Conservation (phyloP, 2,329 filamentous ascomycete species). For the Tothia fuscella region DNA sequence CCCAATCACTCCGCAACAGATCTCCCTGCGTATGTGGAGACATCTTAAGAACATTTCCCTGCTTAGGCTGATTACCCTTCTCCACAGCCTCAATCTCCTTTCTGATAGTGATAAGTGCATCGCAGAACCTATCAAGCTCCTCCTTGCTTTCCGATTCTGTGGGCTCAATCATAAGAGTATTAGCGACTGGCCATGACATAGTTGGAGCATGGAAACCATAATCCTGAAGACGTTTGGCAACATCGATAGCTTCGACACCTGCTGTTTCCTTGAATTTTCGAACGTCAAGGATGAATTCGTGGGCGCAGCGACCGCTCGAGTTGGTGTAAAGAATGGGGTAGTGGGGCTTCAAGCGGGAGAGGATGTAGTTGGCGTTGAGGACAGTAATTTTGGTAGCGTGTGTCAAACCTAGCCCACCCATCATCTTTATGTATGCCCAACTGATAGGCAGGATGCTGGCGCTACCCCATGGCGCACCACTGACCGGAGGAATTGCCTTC, state of each 20-base stretch:
- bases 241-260: constrained; percentile 82
- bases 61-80: constrained; percentile 59
- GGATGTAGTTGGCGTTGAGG: constrained; percentile 96
- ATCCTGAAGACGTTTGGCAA: constrained; percentile 92
- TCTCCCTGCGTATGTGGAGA: constrained; percentile 77
- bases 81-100: constrained; percentile 76
- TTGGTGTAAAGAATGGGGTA: constrained; percentile 95
- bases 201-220: constrained; percentile 96
- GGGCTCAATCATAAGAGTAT: constrained; percentile 96
- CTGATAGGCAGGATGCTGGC: constrained; percentile 89
- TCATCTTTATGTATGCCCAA: constrained; percentile 91
- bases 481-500: constrained; percentile 57
- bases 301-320: constrained; percentile 72
- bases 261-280: constrained; percentile 73
- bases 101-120: constrained; percentile 78
- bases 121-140: constrained; percentile 86
- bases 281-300: constrained; percentile 92
- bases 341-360: constrained; percentile 72
- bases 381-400: constrained; percentile 85
- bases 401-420: constrained; percentile 71
- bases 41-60: constrained; percentile 79
- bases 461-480: constrained; percentile 74
- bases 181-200: constrained; percentile 91
- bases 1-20: constrained; percentile 61
- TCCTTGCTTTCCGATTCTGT: constrained; percentile 88